A percentile compares a stretch with the other conserved stretches of the same genome.
Evolutionary conservation across 192 early-diverging fungal species (phyloP).

Genomic region (Coemansia sp.): DNA sequence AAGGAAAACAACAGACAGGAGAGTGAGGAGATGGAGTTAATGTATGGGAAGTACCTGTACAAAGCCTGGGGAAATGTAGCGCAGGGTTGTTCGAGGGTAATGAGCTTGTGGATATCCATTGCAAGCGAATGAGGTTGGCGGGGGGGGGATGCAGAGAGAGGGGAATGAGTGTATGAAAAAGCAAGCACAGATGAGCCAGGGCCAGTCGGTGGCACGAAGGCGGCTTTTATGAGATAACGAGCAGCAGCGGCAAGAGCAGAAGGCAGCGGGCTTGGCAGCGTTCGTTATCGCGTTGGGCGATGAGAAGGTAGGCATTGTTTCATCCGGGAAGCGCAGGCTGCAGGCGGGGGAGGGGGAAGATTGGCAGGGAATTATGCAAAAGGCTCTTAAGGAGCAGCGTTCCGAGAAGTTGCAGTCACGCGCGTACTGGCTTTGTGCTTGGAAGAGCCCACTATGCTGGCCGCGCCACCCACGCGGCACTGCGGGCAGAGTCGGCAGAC

Average conservation of each 20-base stretch:
- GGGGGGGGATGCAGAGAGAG: constrained; percentile 4
- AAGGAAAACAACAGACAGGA: too few relatives aligned
- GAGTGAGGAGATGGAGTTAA: not conserved
- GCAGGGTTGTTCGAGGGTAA: constrained; percentile 40
- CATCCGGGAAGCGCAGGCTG: constrained; percentile 2
- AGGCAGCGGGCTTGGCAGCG: constrained; percentile 17
- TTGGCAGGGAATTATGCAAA: constrained; percentile 9
- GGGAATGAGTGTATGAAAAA: not conserved
- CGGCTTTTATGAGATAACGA: not conserved
- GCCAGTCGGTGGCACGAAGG: not conserved
- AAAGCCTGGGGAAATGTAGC: constrained; percentile 49
- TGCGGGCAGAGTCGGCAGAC: not conserved
- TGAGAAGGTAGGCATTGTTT: constrained; percentile 6
- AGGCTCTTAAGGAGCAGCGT: constrained; percentile 17
- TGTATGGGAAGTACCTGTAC: constrained; percentile 23
- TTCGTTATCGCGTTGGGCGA: constrained; percentile 27
- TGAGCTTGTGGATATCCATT: constrained; percentile 49
- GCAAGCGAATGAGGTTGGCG: not conserved
- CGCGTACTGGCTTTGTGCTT: constrained; percentile 14
- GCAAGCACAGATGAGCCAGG: not conserved
- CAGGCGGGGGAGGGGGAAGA: constrained; percentile 12
- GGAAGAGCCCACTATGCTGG: not conserved
- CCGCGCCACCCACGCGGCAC: constrained; percentile 13
- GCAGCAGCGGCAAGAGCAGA: constrained; percentile 9
- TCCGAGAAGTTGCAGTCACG: constrained; percentile 50